A percentile compares a stretch with the other conserved stretches of the same genome.
Conservation (phyloP, 2,329 filamentous ascomycete genomes). For the Colletotrichum tropicale region DNA sequence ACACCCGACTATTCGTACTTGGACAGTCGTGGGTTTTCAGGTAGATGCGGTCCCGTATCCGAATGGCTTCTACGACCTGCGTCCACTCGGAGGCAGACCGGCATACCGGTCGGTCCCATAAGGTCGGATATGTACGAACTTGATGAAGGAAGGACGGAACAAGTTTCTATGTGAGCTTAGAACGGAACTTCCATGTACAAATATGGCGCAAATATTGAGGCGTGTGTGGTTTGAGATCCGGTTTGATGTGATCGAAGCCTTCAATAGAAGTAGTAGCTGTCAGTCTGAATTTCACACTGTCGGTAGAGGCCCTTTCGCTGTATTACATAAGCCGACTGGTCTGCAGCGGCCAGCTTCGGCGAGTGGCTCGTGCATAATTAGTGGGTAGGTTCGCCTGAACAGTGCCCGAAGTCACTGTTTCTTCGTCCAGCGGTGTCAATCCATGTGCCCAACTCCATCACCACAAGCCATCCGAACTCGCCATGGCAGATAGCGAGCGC, state of each 20-base stretch:
- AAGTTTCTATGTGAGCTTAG: neutral
- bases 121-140: neutral
- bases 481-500: constrained; percentile 17
- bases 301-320: neutral
- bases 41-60: neutral
- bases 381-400: neutral
- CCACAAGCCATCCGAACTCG: neutral
- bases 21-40: neutral
- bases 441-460: neutral
- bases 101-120: neutral
- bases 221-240: neutral
- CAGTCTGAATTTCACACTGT: too few relatives aligned
- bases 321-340: neutral
- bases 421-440: neutral
- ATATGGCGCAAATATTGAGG: neutral
- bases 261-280: neutral
- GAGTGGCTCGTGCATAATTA: neutral
- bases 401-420: neutral
- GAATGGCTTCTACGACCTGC: neutral
- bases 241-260: neutral
- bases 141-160: neutral
- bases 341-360: neutral
- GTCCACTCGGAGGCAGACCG: neutral
- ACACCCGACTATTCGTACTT: neutral
- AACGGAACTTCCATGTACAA: neutral